Conservation (phyloP, 768 basidiomycete species). For the Tylopilus plumbeoviolaceoides region DNA sequence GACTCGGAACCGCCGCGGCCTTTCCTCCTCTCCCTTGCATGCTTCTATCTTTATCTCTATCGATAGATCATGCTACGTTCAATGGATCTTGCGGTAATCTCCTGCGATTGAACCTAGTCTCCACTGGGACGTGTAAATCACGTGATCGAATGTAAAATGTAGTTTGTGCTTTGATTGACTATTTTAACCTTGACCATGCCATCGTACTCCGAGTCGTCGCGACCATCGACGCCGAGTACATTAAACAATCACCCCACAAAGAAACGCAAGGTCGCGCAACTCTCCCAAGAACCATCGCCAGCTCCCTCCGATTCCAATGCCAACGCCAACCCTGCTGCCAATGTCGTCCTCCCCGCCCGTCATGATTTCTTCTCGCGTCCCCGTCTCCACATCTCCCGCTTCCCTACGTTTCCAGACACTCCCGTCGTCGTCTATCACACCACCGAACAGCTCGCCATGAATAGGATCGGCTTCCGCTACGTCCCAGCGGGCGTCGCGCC, state of each 20-base stretch:
- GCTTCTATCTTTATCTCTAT: background rate
- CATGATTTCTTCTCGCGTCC: conserved; percentile 68
- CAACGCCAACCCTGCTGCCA: conserved; percentile 32
- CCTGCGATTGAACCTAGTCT: background rate
- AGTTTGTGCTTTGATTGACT: too few species aligned
- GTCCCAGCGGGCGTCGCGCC: conserved; percentile 72
- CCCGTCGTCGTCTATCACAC: conserved; percentile 51
- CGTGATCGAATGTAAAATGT: conserved; percentile 15
- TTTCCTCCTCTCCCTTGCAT: too few species aligned
- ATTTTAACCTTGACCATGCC: conserved; percentile 3
- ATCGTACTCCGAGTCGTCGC: conserved; percentile 29
- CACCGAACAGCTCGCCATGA: conserved; percentile 69
- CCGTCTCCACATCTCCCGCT: conserved; percentile 69
- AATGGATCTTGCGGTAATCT: background rate
- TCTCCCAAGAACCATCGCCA: conserved; percentile 43
- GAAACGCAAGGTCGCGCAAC: conserved; percentile 54
- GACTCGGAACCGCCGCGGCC: background rate
- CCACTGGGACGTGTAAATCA: conserved; percentile 5
- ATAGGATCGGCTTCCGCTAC: conserved; percentile 77
- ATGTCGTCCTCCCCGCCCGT: conserved; percentile 57
- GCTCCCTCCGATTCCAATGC: conserved; percentile 50
- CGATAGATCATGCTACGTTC: background rate
- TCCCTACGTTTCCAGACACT: conserved; percentile 63
- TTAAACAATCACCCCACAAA: conserved; percentile 20
- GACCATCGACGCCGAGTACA: conserved; percentile 30